Base-by-base conservation (phyloP, 225 moss, liverwort and hornwort species). In the Anthoceros angustus region DNA sequence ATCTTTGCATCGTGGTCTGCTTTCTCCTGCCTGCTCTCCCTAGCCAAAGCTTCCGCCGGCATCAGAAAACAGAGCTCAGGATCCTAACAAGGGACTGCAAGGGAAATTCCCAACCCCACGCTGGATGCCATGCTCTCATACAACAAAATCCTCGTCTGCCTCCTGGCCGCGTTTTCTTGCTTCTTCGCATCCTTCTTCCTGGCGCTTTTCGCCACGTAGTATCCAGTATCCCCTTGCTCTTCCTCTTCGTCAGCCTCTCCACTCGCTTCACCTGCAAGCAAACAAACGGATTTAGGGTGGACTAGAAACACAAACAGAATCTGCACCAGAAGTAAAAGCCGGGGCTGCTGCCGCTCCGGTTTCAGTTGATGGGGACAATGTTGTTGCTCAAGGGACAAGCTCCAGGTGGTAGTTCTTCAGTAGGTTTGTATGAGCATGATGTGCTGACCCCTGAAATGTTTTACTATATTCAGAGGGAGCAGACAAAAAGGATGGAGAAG, bases 11-110 rank as follows among this genome's bases (percentile, higher is more conserved):
- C 74, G 64, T 71, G 78, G 42, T 92, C 89, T 69, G 82, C 79
- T 72, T 86, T 98, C 70, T 87, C 89, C 48, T 72, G 83, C 70
- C 77, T 84, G 50, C 74, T 71, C 64, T 92, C 98, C 67, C 89
- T 87, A 70, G 76, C 80, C 66, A 85, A 87, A 75, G 69, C 41
- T 70, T 98, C 92, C 70, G 92, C 98, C n/a, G n/a, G n/a, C n/a
- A n/a, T n/a, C 95, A 90, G 68, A 38, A 42, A 18, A 70, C 9
- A 45, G 38, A 50, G n/a, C n/a, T 15, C n/a, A 55, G 55, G 23
- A 55, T 55, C 55, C 15, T 3, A 5, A 50, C 49, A 5, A 10
- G n/a, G 43, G 6, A 55, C 6, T 55, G 15, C 7, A n/a, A 55
- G 55, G 5, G 0, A n/a, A 55, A 8, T 32, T 32, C 14, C 14